Percentiles rank a stretch among this genome's conserved stretches.
These are phyloP conservation scores for Capronia americana DNA, from an alignment of 2,329 filamentous ascomycete species.

Conservation along the genomic window DNA sequence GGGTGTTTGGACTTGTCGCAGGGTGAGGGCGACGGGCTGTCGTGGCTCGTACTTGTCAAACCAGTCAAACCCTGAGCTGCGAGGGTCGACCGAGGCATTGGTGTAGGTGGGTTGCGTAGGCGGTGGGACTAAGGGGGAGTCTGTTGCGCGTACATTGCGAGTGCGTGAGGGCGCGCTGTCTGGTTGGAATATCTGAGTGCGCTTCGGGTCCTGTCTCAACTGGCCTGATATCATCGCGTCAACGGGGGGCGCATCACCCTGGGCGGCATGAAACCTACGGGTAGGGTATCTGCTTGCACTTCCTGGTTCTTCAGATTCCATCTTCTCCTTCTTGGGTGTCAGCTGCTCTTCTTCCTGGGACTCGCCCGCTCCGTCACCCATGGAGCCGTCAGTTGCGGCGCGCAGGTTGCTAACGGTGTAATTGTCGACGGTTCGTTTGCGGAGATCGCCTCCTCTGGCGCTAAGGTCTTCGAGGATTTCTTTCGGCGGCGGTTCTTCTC, in stretches of 20 bases:
- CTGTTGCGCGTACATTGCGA: slow-evolving; percentile 61
- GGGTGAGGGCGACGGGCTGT: slow-evolving; percentile 65
- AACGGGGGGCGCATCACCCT: slow-evolving; percentile 1
- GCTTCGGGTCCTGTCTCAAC: slow-evolving; percentile 81
- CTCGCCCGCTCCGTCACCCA: slow-evolving; percentile 43
- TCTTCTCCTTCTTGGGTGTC: slow-evolving; percentile 60
- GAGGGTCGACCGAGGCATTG: slow-evolving; percentile 54
- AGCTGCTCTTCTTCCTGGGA: slow-evolving; percentile 53
- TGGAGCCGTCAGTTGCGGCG: slow-evolving; percentile 9
- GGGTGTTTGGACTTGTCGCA: slow-evolving; percentile 77
- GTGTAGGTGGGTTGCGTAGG: slow-evolving; percentile 44
- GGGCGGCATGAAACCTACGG: slow-evolving; percentile 24
- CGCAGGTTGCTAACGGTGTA: slow-evolving; percentile 61
- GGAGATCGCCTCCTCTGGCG: slow-evolving; percentile 80
- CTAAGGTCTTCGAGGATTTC: slow-evolving; percentile 82
- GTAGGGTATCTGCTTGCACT: slow-evolving; percentile 48
- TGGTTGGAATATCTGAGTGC: slow-evolving; percentile 83
- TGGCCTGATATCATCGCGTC: slow-evolving; percentile 32
- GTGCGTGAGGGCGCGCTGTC: slow-evolving; percentile 72
- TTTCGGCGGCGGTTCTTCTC: slow-evolving; percentile 81
- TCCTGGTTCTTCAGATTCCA: slow-evolving; percentile 57
- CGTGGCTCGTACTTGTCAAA: slow-evolving; percentile 74
- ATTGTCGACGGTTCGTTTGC: slow-evolving; percentile 79
- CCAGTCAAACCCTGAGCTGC: slow-evolving; percentile 48
- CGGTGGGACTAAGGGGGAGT: slow-evolving; percentile 40